A percentile compares a stretch with the other conserved stretches of the same genome.
phyloP scores from a whole-genome alignment of 1,284 basidiomycete genomes.

The Sporisorium exsertum region DNA sequence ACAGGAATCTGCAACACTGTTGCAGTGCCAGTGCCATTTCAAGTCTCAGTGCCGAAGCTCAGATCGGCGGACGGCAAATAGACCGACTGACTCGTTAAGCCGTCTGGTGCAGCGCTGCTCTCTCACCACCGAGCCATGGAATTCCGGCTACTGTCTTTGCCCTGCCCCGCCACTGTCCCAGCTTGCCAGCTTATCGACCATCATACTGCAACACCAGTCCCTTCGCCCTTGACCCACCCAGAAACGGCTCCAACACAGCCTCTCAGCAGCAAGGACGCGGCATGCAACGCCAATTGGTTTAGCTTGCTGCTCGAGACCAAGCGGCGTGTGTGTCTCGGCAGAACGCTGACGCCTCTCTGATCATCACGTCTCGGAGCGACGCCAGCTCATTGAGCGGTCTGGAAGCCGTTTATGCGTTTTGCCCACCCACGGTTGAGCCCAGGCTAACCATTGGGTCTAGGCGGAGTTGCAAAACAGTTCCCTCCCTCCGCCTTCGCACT shows the following conservation, averaged over 20 bases:
- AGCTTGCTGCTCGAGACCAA: neutral
- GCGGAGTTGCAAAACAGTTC: neutral
- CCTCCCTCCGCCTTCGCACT: neutral
- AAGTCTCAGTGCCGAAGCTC: constrained; percentile 5
- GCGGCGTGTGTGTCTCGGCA: neutral
- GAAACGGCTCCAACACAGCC: neutral
- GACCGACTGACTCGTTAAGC: neutral
- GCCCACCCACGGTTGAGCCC: neutral
- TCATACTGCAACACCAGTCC: neutral
- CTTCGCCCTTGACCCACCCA: neutral
- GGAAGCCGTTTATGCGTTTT: neutral
- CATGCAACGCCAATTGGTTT: neutral
- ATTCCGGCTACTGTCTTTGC: constrained; percentile 4
- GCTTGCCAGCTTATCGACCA: neutral
- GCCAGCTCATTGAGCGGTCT: neutral
- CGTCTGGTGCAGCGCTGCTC: too few relatives aligned
- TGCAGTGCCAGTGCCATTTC: neutral
- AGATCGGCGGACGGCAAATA: constrained; percentile 1
- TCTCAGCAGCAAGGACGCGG: neutral
- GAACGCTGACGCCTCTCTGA: neutral
- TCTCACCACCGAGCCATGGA: neutral
- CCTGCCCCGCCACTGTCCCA: too few relatives aligned
- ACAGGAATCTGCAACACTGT: neutral
- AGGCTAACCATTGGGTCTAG: neutral
- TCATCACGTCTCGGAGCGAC: neutral